phyloP scores from a whole-genome alignment of 805 yeast species.

The Suhomyces kilbournensis region DNA sequence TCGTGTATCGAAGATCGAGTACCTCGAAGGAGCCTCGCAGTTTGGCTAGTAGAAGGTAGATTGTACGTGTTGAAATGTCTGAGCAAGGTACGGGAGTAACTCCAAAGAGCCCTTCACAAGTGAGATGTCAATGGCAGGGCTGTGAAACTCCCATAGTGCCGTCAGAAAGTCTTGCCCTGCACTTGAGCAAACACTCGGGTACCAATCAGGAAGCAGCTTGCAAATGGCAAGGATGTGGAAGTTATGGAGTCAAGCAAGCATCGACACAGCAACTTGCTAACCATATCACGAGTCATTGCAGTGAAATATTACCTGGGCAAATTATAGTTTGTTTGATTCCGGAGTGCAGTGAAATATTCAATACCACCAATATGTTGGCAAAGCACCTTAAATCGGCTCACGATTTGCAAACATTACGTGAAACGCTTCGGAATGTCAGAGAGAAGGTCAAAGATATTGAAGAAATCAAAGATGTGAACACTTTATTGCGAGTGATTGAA shows the following conservation, averaged over 20 bases:
- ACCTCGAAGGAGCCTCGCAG: too few relatives aligned
- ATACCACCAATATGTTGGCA: constrained; percentile 59
- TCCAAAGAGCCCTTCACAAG: neutral
- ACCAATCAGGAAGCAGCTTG: constrained; percentile 31
- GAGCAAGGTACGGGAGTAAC: neutral
- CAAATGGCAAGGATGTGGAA: constrained; percentile 58
- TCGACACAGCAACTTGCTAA: constrained; percentile 57
- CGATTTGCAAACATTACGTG: constrained; percentile 42
- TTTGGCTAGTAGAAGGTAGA: neutral
- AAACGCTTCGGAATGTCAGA: constrained; percentile 16
- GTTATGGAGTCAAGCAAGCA: constrained; percentile 50
- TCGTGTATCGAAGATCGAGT: neutral
- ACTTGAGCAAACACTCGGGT: constrained; percentile 29
- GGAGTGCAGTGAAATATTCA: constrained; percentile 57
- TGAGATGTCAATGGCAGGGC: constrained; percentile 29
- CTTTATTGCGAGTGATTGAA: constrained; percentile 23
- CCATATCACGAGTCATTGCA: constrained; percentile 64
- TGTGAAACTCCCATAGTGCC: neutral
- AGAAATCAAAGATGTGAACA: constrained; percentile 22
- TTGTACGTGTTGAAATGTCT: neutral
- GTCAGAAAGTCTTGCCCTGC: constrained; percentile 24
- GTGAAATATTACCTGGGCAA: constrained; percentile 53
- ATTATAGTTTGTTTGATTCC: constrained; percentile 50
- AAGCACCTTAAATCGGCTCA: constrained; percentile 64
- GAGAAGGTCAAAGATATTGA: constrained; percentile 22